phyloP scores from a whole-genome alignment of 352 stramenopile species.

The Phytophthora citricola region DNA sequence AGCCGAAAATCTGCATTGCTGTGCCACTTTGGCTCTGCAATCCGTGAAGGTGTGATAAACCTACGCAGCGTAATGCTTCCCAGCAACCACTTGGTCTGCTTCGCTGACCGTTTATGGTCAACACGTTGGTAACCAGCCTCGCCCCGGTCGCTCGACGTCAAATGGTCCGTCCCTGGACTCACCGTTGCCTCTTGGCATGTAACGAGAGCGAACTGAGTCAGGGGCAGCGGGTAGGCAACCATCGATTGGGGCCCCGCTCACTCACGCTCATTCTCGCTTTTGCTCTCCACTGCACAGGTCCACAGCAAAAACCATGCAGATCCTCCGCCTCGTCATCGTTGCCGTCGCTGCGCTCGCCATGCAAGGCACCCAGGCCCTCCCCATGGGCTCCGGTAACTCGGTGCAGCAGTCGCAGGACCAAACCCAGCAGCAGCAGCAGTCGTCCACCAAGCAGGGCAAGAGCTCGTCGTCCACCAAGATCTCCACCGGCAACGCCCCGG shows the following conservation, averaged over 20 bases:
- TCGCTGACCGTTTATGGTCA: conserved; percentile 9
- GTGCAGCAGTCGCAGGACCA: conserved; percentile 7
- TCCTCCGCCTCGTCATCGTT: conserved; percentile 24
- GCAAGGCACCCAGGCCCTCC: conserved; percentile 39
- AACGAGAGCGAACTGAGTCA: conserved; percentile 3
- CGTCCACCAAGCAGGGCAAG: conserved; percentile 5
- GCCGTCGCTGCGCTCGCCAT: conserved; percentile 33
- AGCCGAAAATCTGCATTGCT: not conserved
- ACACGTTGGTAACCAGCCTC: not conserved
- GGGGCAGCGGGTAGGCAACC: not conserved
- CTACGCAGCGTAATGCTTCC: conserved; percentile 10
- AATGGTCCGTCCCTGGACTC: not conserved
- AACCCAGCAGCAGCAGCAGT: conserved; percentile 10
- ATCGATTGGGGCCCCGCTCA: conserved; percentile 1
- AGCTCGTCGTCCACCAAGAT: conserved; percentile 17
- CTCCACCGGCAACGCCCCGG: conserved; percentile 32
- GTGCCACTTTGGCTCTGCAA: conserved; percentile 3
- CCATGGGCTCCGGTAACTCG: not conserved
- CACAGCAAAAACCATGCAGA: conserved; percentile 19
- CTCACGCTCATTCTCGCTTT: conserved; percentile 13
- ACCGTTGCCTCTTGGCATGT: not conserved
- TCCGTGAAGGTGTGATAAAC: conserved; percentile 2
- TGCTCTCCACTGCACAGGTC: conserved; percentile 10
- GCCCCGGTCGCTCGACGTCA: conserved; percentile 3
- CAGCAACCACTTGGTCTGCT: conserved; percentile 11